These are phyloP conservation scores for Dispira parvispora DNA, from an alignment of 192 early-diverging fungal species.

Conservation along the genomic window DNA sequence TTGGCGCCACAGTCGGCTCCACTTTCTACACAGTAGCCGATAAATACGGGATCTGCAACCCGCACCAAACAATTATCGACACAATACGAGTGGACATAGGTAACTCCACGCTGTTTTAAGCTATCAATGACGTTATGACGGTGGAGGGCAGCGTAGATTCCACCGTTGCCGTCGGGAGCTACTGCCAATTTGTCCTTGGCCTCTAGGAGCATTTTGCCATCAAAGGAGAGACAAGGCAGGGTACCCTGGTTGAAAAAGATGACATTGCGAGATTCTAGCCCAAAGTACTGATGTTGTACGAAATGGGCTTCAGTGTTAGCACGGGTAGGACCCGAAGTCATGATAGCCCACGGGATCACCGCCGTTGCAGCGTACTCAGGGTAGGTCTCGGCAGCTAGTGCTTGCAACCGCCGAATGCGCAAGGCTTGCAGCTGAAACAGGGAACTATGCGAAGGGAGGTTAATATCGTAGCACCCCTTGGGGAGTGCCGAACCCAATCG, in stretches of 20 bases:
- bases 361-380: slow-evolving; percentile 25
- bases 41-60: slow-evolving; percentile 90
- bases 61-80: slow-evolving; percentile 96
- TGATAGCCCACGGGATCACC: slow-evolving; percentile 93
- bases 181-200: slow-evolving; percentile 53
- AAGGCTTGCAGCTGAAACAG: slow-evolving; percentile 93
- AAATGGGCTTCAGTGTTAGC: slow-evolving; percentile 64
- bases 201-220: slow-evolving; percentile 92
- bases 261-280: slow-evolving; percentile 66
- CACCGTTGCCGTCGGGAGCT: slow-evolving; percentile 83
- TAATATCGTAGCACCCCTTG: slow-evolving; percentile 92
- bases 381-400: slow-evolving; percentile 31
- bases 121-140: slow-evolving; percentile 64
- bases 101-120: slow-evolving; percentile 64
- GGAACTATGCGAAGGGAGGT: slow-evolving; percentile 68
- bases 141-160: slow-evolving; percentile 87
- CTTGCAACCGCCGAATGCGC: slow-evolving; percentile 75
- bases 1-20: slow-evolving; percentile 91
- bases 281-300: slow-evolving; percentile 71
- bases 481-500: slow-evolving; percentile 65
- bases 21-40: slow-evolving; percentile 81
- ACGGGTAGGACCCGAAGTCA: slow-evolving; percentile 92
- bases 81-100: slow-evolving; percentile 87
- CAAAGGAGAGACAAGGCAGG: slow-evolving; percentile 76
- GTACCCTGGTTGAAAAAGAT: slow-evolving; percentile 94